These are phyloP conservation scores for Fusarium mundagurra DNA, from an alignment of 2,329 filamentous ascomycete species.

Conservation along the genomic window DNA sequence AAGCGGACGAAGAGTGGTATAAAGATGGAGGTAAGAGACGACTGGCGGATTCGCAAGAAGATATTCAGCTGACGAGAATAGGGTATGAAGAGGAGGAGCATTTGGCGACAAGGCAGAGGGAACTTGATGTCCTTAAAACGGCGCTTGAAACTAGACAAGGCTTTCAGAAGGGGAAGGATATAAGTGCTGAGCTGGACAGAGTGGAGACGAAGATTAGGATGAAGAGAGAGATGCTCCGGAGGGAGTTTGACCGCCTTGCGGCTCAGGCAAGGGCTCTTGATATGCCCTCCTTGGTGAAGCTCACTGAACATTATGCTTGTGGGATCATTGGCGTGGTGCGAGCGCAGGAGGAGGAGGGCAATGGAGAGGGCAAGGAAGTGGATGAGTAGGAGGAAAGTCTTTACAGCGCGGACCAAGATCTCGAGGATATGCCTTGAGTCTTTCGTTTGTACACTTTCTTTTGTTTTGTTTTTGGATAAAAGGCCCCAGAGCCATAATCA, in stretches of 20 bases:
- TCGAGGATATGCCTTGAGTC: neutral
- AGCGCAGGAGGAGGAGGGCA: neutral
- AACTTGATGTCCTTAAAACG: neutral
- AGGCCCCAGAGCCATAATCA: neutral
- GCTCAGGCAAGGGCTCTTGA: neutral
- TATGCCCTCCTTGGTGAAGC: neutral
- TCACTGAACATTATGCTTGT: neutral
- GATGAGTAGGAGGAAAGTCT: neutral
- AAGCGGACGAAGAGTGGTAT: too few relatives aligned
- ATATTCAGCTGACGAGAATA: neutral
- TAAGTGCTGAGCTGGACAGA: neutral
- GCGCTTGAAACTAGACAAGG: neutral
- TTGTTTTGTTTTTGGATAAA: too few relatives aligned
- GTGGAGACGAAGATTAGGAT: neutral
- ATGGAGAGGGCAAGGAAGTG: neutral
- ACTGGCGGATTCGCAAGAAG: neutral
- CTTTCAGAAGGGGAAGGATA: neutral
- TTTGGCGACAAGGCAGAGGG: neutral
- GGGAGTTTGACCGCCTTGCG: neutral
- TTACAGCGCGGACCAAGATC: neutral
- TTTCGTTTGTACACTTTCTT: neutral
- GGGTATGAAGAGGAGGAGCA: neutral
- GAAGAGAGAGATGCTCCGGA: neutral
- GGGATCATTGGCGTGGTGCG: rapidly evolving
- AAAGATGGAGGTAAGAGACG: neutral